phyloP scores from a whole-genome alignment of 768 basidiomycete species.

The Rickenella mellea region DNA sequence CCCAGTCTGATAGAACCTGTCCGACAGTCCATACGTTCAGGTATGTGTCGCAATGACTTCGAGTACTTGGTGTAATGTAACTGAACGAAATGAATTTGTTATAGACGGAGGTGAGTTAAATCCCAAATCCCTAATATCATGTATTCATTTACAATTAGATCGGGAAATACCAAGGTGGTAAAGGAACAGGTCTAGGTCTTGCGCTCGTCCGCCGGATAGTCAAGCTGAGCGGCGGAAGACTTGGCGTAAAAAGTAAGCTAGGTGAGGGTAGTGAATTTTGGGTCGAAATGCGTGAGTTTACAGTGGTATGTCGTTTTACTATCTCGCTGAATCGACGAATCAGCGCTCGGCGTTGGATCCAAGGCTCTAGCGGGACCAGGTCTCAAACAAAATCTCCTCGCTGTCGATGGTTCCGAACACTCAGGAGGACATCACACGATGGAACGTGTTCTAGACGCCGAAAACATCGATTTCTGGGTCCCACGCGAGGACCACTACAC shows the following conservation, averaged over 20 bases:
- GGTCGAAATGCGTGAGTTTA: constrained; percentile 59
- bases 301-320: neutral
- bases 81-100: no score
- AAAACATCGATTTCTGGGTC: neutral
- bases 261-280: constrained; percentile 71
- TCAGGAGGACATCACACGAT: neutral
- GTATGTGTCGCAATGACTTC: neutral
- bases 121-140: no score
- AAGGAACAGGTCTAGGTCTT: constrained; percentile 66
- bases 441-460: neutral
- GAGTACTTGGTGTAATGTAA: neutral
- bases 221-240: constrained; percentile 60
- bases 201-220: constrained; percentile 76
- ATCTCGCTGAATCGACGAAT: neutral
- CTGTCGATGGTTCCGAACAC: neutral
- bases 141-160: no score
- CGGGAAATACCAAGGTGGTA: constrained; percentile 27
- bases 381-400: no score
- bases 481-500: no score
- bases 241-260: constrained; percentile 49
- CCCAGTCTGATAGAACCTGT: neutral
- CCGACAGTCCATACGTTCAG: no score
- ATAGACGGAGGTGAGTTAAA: no score
- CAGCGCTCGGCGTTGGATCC: constrained; percentile 56
- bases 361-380: constrained; percentile 23